A percentile compares a stretch with the other conserved stretches of the same genome.
Conservation (phyloP, 208 protist species). For the Crithidia fasciculata region DNA sequence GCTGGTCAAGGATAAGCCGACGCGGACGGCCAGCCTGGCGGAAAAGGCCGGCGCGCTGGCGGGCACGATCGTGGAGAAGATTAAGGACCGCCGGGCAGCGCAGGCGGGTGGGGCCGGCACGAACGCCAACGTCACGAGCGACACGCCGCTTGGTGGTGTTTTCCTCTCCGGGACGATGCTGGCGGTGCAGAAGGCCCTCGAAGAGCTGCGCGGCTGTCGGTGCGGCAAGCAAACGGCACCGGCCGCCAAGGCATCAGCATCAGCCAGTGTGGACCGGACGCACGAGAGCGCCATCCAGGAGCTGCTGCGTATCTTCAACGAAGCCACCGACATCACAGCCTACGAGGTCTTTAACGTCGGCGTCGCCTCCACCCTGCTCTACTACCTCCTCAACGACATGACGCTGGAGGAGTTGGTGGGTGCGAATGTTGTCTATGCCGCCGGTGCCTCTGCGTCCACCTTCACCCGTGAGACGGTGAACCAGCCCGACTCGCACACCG, state of each 20-base stretch:
- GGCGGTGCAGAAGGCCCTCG: constrained; percentile 22
- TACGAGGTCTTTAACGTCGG: constrained; percentile 57
- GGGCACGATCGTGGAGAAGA: constrained; percentile 27
- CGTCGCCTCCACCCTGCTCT: constrained; percentile 40
- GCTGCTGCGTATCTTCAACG: constrained; percentile 40
- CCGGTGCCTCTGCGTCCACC: constrained; percentile 43
- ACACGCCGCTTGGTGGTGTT: constrained; percentile 8
- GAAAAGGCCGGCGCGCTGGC: constrained; percentile 44
- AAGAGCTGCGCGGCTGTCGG: constrained; percentile 21
- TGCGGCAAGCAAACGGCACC: constrained; percentile 3
- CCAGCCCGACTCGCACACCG: constrained; percentile 4
- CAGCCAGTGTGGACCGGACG: constrained; percentile 5
- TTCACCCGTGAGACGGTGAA: constrained; percentile 17
- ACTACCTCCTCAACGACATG: constrained; percentile 48
- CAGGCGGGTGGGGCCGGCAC: constrained; percentile 1
- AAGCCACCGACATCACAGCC: constrained; percentile 43
- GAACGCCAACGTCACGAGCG: constrained; percentile 10
- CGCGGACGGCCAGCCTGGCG: constrained; percentile 47
- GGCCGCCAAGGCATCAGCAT: not conserved
- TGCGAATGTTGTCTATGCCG: constrained; percentile 29
- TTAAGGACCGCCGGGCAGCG: constrained; percentile 20
- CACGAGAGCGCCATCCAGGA: constrained; percentile 35
- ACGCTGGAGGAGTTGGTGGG: constrained; percentile 40
- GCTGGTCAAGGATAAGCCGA: constrained; percentile 45
- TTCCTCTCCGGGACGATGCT: constrained; percentile 31